Conservation (phyloP, 257 asterid genomes). For the Solanum pimpinellifolium region DNA sequence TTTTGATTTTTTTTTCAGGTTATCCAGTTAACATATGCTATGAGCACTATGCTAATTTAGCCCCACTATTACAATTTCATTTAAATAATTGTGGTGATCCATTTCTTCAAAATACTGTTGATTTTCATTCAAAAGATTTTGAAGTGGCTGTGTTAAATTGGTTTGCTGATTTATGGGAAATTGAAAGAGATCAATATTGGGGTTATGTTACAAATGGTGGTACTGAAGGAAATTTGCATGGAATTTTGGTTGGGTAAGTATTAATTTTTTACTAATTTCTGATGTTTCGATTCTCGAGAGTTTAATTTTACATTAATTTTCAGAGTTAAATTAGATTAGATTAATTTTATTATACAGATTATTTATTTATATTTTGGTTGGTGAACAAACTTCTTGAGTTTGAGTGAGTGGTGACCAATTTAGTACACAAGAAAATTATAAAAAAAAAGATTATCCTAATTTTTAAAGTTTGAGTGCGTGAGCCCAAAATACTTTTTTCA, state of each 20-base stretch:
- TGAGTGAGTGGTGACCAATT: neutral
- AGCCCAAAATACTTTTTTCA: neutral
- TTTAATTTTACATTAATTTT: neutral
- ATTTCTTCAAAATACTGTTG: neutral
- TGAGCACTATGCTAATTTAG: neutral
- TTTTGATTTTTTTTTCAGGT: neutral
- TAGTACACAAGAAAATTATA: neutral
- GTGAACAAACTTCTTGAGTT: neutral
- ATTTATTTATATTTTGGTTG: neutral
- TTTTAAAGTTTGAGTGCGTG: neutral
- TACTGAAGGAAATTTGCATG: slow-evolving; percentile 17
- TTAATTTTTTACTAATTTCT: neutral
- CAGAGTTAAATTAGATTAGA: too few species aligned
- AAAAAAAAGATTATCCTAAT: neutral
- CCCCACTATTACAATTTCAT: slow-evolving; percentile 3
- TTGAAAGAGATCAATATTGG: slow-evolving; percentile 12
- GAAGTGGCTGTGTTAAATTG: slow-evolving; percentile 17
- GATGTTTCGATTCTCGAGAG: neutral
- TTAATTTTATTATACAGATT: too few species aligned
- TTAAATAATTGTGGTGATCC: slow-evolving; percentile 11
- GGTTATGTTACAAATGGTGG: slow-evolving; percentile 19
- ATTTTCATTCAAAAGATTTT: slow-evolving; percentile 12
- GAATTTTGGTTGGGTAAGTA: slow-evolving; percentile 9
- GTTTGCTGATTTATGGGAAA: slow-evolving; percentile 13
- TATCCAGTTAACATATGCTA: slow-evolving; percentile 1